Evolutionary conservation across 176 grass and related monocot species (phyloP).

Genomic region (Thalia dealbata): DNA sequence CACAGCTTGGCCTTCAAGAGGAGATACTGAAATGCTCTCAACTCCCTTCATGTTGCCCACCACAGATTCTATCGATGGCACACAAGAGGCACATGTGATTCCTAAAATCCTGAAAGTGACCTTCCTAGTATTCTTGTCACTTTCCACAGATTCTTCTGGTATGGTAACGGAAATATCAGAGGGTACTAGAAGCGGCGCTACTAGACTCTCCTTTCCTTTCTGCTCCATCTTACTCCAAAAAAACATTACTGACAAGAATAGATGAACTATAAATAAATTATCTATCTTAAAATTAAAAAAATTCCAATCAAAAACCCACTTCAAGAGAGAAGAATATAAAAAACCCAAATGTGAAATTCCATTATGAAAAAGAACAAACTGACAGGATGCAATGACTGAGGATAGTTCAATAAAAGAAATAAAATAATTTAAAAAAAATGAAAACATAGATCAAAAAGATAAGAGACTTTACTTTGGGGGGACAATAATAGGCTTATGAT

Average conservation of each 20-base stretch:
- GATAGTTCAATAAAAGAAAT: no score
- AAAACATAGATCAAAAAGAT: no score
- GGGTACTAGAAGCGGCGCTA: constrained; percentile 41
- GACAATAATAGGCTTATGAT: no score
- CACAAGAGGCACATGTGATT: constrained; percentile 70
- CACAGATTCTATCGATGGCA: constrained; percentile 57
- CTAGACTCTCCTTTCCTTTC: constrained; percentile 39
- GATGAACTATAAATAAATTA: neutral
- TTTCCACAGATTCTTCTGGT: constrained; percentile 1
- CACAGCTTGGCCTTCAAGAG: constrained; percentile 52
- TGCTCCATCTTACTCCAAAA: constrained; percentile 7
- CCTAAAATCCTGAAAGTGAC: constrained; percentile 50
- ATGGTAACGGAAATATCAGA: constrained; percentile 9
- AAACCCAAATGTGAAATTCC: no score
- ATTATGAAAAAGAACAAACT: no score
- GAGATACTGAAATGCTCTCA: constrained; percentile 67
- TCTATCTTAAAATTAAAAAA: no score
- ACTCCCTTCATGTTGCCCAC: constrained; percentile 58
- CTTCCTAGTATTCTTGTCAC: constrained; percentile 42
- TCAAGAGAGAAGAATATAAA: no score
- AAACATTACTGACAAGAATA: neutral
- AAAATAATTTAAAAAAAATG: no score
- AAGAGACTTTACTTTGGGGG: no score
- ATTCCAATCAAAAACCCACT: no score
- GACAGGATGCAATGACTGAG: no score